Base-by-base conservation (phyloP, 495 filamentous ascomycete genomes). In the Entonaema liquescens region DNA sequence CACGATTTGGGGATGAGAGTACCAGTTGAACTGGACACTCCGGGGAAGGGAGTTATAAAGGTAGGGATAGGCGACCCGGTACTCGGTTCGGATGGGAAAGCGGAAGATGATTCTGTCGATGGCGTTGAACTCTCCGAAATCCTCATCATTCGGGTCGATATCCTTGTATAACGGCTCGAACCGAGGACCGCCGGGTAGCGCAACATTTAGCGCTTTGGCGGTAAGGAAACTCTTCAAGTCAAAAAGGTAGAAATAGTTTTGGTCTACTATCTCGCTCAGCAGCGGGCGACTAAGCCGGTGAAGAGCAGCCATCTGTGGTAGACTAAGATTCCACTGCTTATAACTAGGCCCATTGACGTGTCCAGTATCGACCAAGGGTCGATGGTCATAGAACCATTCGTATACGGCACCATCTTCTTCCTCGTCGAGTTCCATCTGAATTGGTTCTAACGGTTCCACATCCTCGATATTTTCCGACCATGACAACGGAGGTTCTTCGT, bases 101-200 rank as follows among this genome's bases (percentile, higher is more conserved):
- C 96, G 91, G 85, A 99, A 99, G 73, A 99, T 99, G 79, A 99
- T 99, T 66, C 96, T 93, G 77, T 98, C 95, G 76, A 99, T 99
- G 50, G 95, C 96, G 74, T 99, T 99, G 87, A 99, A 99, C 79
- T 99, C 96, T 77, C 96, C 95, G 80, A 99, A 99, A 77, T 99
- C 96, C 79, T 99, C 96, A 74, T 98, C 94, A 74, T 99, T 98
- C 31, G 96, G 96, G 77, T 99, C 95, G 54, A 99, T 93, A 71
- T 99, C 96, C 81, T 99, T 99, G 84, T 98, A 99, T 11, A 99
- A 81, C 15, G 96, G 96, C 81, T 99, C 96, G 62, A 99, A 99
- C 42, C 95, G 90, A 69, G 96, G 96, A 36, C 96, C 96, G 77
- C 96, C 96, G 13, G 96, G 96, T 40, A 99, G 92, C 8, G 96